Evolutionary conservation across 2,329 filamentous ascomycete genomes (phyloP), one percentile per base, ranked within the genome.

Genomic region (Macrophomina pseudophaseolina): DNA sequence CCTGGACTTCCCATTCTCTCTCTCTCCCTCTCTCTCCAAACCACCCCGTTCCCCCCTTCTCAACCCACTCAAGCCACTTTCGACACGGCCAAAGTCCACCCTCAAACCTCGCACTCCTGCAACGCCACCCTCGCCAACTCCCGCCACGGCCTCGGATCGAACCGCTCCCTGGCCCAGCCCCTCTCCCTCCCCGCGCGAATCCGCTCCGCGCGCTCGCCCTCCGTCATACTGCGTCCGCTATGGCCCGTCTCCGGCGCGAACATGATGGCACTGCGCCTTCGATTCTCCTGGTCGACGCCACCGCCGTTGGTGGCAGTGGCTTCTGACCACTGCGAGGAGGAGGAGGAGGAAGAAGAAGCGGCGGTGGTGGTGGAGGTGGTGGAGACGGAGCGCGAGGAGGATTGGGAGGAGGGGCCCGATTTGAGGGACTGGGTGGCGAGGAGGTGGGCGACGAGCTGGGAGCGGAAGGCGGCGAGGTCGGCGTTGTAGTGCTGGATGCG

Each of bases 371-470:
- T 18, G 28, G 42, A 48, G n/a, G 48, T 42, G 14, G 46, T 16
- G 28, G 46, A 53, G 6, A 28, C 33, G 33, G 40, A 32, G 62
- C 62, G 62, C 11, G 40, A 42, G 32, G 62, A 52, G 12, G 67
- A 51, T 5, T 52, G 56, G 2, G 72, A 65, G 5, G 69, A 63
- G 54, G 28, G 23, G 42, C 14, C 23, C 18, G 40, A 11, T 46
- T 74, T 75, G 38, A 76, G 69, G 7, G 69, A 56, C 2, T 70
- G 71, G 2, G 78, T 73, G 32, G 70, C 70, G 3, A 68, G 67
- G 7, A 77, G 67, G 58, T 79, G 77, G 9, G 56, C 54, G 33
- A 72, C 67, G 11, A 78, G 62, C 73, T 78, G 74, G 62, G 38
- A 40, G 8, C 68, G 52, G 60, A 79, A 78, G 9, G 70, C 65